A percentile compares a stretch with the other conserved stretches of the same genome.
phyloP scores from a whole-genome alignment of 257 asterid genomes.

The Capsicum baccatum region DNA sequence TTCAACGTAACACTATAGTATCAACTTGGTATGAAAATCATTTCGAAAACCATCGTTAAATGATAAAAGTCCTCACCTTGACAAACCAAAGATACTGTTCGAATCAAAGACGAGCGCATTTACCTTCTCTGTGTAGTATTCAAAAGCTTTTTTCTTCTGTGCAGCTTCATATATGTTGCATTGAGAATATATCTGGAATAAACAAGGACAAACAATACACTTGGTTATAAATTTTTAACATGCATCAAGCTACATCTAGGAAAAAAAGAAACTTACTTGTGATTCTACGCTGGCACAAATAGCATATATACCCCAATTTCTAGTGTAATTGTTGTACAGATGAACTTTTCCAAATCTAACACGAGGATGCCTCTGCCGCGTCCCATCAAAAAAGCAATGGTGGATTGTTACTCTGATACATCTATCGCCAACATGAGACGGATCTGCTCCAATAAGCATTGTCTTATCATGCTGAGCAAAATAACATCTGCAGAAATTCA shows the following conservation, averaged over 20 bases:
- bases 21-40: slow-evolving; percentile 9
- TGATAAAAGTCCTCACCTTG: not conserved
- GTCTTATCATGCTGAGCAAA: slow-evolving; percentile 84
- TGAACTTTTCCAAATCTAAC: slow-evolving; percentile 94
- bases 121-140: slow-evolving; percentile 93
- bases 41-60: not conserved
- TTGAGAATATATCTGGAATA: slow-evolving; percentile 69
- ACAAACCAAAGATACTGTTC: not conserved
- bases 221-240: slow-evolving; percentile 28
- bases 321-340: slow-evolving; percentile 83
- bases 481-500: slow-evolving; percentile 61
- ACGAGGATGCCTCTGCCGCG: slow-evolving; percentile 88
- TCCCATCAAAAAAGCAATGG: slow-evolving; percentile 95
- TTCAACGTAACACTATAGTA: not conserved
- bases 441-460: slow-evolving; percentile 93
- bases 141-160: slow-evolving; percentile 77
- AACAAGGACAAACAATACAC: not conserved
- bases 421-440: slow-evolving; percentile 76
- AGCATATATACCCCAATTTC: slow-evolving; percentile 89
- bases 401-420: slow-evolving; percentile 91
- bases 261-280: slow-evolving; percentile 55
- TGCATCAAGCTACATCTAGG: not conserved
- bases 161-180: slow-evolving; percentile 91
- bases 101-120: slow-evolving; percentile 17
- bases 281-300: slow-evolving; percentile 97